phyloP scores from a whole-genome alignment of 345 rosid species.

The Populus simonii region DNA sequence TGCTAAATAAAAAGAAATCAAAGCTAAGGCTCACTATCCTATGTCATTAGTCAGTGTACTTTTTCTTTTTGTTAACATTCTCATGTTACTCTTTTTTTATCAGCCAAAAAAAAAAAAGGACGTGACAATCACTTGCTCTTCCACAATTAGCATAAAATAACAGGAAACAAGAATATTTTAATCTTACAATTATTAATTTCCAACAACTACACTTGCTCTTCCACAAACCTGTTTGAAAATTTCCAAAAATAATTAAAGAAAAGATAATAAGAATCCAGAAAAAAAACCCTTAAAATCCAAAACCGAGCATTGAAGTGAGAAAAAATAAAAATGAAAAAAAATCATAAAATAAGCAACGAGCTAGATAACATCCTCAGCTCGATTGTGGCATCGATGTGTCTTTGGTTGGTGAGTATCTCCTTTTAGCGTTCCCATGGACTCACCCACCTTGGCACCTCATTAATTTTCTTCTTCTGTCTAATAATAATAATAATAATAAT shows the following conservation, averaged over 20 bases:
- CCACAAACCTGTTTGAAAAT: not conserved
- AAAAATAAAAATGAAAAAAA: not conserved
- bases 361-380: slow-evolving; percentile 86
- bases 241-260: too few species aligned
- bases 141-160: not conserved
- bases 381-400: slow-evolving; percentile 92
- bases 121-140: not conserved
- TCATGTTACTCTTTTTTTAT: too few species aligned
- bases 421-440: slow-evolving; percentile 82
- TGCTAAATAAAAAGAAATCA: too few species aligned
- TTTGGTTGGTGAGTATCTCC: slow-evolving; percentile 77
- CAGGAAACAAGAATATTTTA: not conserved
- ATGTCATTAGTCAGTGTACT: too few species aligned
- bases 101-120: too few species aligned
- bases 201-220: not conserved
- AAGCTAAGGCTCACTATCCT: too few species aligned
- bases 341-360: slow-evolving; percentile 23
- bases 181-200: not conserved
- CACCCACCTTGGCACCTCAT: slow-evolving; percentile 92
- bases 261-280: too few species aligned
- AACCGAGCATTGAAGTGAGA: too few species aligned
- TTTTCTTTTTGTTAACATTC: too few species aligned
- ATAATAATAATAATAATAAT: too few species aligned
- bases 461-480: slow-evolving; percentile 31
- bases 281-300: not conserved